Evolutionary conservation across 2,329 filamentous ascomycete genomes (phyloP), one percentile per base, ranked within the genome.

Genomic region (Periconia digitata): DNA sequence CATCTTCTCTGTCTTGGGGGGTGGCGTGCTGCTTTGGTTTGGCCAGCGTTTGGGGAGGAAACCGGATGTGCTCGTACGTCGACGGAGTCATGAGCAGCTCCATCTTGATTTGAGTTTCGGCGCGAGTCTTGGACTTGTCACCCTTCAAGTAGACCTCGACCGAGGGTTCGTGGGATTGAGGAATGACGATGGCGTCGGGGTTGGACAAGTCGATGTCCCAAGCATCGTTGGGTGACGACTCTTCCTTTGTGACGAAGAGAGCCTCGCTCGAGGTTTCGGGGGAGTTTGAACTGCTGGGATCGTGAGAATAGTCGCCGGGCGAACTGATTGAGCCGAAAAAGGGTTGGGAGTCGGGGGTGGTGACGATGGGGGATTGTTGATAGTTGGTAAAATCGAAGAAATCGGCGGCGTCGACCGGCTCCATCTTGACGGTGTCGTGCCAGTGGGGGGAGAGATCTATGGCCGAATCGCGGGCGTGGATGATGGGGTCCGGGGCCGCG

Each of bases 81-180:
- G 92, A 91, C 17, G 88, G 85, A 48, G 85, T 86, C 34, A 97
- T 73, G 0, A 85, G 87, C 71, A 97, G 80, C 62, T 86, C 86
- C 58, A 96, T 90, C 8, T 89, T 89, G 59, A 97, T 96, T 67
- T 97, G 94, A 0, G 94, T 97, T 75, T 99, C 94, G 16, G 97
- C 94, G 18, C 94, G 85, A 15, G 92, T 96, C 72, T 96, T 97
- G 47, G 69, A 66, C 51, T 64, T 67, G 55, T 70, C 64, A 18
- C 65, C 50, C 15, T 47, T 49, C 34, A 69, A 54, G 27, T 47
- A 51, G 38, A 69, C 48, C 2, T 57, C 15, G 12, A 46, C 35
- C 10, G 43, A 47, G 22, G 59, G 55, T 10, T 51, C 50, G 20
- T 58, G 50, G 7, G 56, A 43, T 46, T 65, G 63, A 2, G 62